Conservation (phyloP, 371 early-diverging fungal genomes). For the Mucor piriformis region DNA sequence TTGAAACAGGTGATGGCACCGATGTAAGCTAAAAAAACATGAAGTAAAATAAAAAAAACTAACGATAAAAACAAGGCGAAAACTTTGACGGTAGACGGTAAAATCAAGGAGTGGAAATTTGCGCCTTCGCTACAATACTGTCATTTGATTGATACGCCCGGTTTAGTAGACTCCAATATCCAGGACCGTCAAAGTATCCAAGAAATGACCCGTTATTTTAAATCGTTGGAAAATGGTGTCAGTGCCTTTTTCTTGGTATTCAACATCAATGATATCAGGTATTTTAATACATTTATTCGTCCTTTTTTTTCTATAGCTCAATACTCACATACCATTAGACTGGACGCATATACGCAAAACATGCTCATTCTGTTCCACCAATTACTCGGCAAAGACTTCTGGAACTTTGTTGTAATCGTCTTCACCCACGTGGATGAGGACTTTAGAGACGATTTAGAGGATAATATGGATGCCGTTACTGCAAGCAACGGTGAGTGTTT, state of each 20-base stretch:
- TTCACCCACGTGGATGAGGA: constrained; percentile 69
- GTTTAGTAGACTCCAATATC: constrained; percentile 55
- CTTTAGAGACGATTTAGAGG: constrained; percentile 57
- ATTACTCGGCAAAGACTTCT: constrained; percentile 61
- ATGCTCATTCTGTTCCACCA: constrained; percentile 62
- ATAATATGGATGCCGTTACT: constrained; percentile 58
- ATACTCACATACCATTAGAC: constrained; percentile 23
- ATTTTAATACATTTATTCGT: constrained; percentile 2
- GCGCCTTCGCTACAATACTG: constrained; percentile 30
- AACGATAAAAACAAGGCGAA: neutral
- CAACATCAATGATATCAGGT: constrained; percentile 57
- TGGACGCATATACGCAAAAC: constrained; percentile 66
- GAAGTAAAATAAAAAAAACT: neutral
- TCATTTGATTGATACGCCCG: constrained; percentile 59
- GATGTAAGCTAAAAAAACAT: constrained; percentile 26
- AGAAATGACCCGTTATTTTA: constrained; percentile 62
- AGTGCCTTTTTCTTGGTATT: constrained; percentile 65
- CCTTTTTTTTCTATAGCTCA: neutral
- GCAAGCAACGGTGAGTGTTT: constrained; percentile 46
- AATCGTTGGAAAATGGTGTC: constrained; percentile 58
- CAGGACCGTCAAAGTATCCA: constrained; percentile 57
- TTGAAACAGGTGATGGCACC: constrained; percentile 41
- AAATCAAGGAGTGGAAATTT: constrained; percentile 41
- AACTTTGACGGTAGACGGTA: constrained; percentile 34
- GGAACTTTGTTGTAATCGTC: constrained; percentile 64